Evolutionary conservation across 805 yeast species (phyloP).

Genomic region (Saccharomycopsis babjevae): DNA sequence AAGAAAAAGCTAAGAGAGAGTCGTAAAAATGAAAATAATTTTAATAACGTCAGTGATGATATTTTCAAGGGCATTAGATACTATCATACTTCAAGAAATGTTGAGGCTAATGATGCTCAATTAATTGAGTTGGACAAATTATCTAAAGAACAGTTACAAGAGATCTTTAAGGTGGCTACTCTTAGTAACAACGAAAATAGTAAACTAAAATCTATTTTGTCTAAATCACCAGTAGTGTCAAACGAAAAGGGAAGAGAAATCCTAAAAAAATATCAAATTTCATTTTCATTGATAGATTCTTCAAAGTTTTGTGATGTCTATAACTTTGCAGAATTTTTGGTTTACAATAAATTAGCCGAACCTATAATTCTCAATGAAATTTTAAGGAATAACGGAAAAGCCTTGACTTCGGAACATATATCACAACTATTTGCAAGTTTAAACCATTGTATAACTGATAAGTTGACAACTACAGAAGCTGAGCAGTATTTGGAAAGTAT

Average conservation of each 20-base stretch:
- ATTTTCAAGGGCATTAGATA: slow-evolving; percentile 35
- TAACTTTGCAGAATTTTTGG: slow-evolving; percentile 2
- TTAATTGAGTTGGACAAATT: background rate
- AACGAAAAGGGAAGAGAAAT: background rate
- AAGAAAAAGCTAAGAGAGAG: slow-evolving; percentile 11
- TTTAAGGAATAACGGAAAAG: background rate
- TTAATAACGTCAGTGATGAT: slow-evolving; percentile 23
- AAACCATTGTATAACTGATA: background rate
- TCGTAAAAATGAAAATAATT: slow-evolving; percentile 1
- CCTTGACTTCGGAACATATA: background rate
- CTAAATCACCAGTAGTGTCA: background rate
- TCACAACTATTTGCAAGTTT: background rate
- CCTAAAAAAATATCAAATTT: background rate
- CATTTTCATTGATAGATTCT: background rate
- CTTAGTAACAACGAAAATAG: background rate
- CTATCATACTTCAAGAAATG: slow-evolving; percentile 29
- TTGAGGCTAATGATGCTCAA: background rate
- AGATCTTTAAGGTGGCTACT: background rate
- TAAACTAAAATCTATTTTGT: background rate
- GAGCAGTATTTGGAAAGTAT: slow-evolving; percentile 1
- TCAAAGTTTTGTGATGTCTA: slow-evolving; percentile 1
- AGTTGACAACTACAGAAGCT: background rate
- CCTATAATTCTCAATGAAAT: slow-evolving; percentile 1
- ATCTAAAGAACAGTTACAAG: background rate
- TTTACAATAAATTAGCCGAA: background rate